These are phyloP conservation scores for Mallotus repandus DNA, from an alignment of 441 rosid genomes.

Conservation along the genomic window DNA sequence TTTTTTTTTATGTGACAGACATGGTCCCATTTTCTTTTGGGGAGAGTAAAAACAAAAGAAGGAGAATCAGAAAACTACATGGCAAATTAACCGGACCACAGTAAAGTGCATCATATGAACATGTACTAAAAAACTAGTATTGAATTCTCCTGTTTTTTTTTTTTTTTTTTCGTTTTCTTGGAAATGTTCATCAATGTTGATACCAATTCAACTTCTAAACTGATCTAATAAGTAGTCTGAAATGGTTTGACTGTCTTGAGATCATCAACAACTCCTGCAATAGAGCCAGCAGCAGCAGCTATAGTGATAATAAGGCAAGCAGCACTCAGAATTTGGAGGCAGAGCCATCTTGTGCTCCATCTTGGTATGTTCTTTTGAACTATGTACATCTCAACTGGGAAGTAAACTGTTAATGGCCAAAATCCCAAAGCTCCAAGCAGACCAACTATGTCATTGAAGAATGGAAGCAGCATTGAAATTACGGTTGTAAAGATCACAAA, in stretches of 20 bases:
- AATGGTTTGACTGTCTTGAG: conserved; percentile 73
- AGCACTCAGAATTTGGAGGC: conserved; percentile 60
- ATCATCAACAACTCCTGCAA: conserved; percentile 62
- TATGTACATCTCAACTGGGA: conserved; percentile 88
- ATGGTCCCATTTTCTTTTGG: conserved; percentile 13
- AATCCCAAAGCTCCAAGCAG: conserved; percentile 80
- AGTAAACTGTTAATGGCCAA: conserved; percentile 85
- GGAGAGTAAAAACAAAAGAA: not conserved
- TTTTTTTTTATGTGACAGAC: conserved; percentile 13
- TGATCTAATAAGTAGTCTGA: conserved; percentile 35
- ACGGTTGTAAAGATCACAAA: conserved; percentile 68
- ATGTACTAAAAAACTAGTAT: conserved; percentile 16
- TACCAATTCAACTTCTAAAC: not conserved
- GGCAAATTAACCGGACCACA: not conserved
- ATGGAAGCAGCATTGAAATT: conserved; percentile 83
- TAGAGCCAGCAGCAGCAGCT: conserved; percentile 80
- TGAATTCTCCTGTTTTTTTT: not conserved
- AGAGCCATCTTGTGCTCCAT: conserved; percentile 75
- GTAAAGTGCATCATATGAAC: conserved; percentile 22
- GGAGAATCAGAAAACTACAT: conserved; percentile 4
- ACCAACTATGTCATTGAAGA: conserved; percentile 75
- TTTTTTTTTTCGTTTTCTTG: no score
- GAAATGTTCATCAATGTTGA: conserved; percentile 8
- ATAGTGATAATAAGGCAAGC: conserved; percentile 59
- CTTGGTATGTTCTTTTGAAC: conserved; percentile 56